Evolutionary conservation across 2,329 filamentous ascomycete genomes (phyloP), one percentile per base, ranked within the genome.

Genomic region (Scedosporium dehoogii): DNA sequence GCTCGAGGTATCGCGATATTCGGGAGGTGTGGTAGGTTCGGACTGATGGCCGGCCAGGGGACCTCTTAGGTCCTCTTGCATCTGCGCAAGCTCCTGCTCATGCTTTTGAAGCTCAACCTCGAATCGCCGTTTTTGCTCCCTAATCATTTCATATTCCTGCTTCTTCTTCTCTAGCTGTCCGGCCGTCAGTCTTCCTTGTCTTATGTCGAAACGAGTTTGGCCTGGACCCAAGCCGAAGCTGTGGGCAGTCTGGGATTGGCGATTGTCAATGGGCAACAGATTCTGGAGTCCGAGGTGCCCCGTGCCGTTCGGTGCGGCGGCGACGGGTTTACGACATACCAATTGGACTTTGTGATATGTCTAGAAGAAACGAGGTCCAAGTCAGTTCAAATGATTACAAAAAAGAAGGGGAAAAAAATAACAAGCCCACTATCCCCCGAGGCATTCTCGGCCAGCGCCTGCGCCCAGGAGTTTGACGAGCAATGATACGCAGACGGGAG

Each of bases 11-110:
- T 96, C 91, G 68, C 87, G 88, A 73, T 94, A 93, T 74, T 97
- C 94, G 38, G 94, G 94, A 23, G 94, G 94, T 23, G 94, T 99
- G 1, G 94, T 97, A 16, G 94, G 94, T 76, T 97, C 93, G 68
- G 91, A 96, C 72, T 96, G 90, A 69, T 92, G 89, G 61, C 90
- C 90, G 64, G 85, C 80, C 65, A 81, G 75, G 69, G 81, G 72
- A 63, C 81, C 80, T 66, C 83, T 79, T 63, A 96, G 81, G 68
- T 94, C 90, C 68, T 91, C 87, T 70, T 92, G 88, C 78, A 97
- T 89, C 73, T 90, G 87, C 63, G 89, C 86, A 69, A 96, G 86
- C 71, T 96, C 92, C 68, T 89, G 84, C 72, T 92, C 91, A 71
- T 94, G 90, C 68, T 91, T 85, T 73, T 92, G 90, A 85, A 99